A percentile compares a stretch with the other conserved stretches of the same genome.
Evolutionary conservation across 805 yeast genomes (phyloP).

Genomic region (Lipomyces anomalus): DNA sequence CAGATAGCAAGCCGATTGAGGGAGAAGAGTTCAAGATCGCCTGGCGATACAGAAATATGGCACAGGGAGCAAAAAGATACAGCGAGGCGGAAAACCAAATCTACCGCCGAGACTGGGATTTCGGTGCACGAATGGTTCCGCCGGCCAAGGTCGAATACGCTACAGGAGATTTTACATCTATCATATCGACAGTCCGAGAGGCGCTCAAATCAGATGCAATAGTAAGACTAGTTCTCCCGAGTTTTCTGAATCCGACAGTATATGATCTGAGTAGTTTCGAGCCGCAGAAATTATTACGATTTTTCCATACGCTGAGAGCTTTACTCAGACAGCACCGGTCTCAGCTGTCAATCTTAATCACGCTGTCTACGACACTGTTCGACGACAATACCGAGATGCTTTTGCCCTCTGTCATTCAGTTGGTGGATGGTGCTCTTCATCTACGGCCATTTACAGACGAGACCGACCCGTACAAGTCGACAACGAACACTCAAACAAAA

Average conservation of each 20-base stretch:
- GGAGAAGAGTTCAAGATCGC: conserved; percentile 15
- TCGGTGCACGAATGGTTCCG: conserved; percentile 10
- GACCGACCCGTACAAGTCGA: neutral
- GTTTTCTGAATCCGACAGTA: conserved; percentile 11
- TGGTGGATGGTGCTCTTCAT: conserved; percentile 33
- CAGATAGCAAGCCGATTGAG: neutral
- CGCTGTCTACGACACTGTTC: conserved; percentile 14
- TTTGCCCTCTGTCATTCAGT: neutral
- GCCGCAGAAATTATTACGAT: conserved; percentile 7
- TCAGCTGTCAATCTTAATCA: conserved; percentile 7
- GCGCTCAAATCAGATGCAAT: neutral
- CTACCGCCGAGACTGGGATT: conserved; percentile 10
- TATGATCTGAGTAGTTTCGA: conserved; percentile 6
- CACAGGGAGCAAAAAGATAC: neutral
- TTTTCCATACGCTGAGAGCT: conserved; percentile 6
- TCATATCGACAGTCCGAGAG: neutral
- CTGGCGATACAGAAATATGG: conserved; percentile 14
- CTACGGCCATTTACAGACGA: conserved; percentile 49
- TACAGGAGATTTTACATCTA: neutral
- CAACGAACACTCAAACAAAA: neutral
- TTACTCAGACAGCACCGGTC: conserved; percentile 5
- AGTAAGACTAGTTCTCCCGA: conserved; percentile 12
- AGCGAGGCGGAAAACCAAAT: neutral
- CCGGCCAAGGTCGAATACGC: conserved; percentile 6
- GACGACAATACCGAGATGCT: conserved; percentile 1